These are phyloP conservation scores for Talaromyces nanjingensis DNA, from an alignment of 495 filamentous ascomycete genomes.

Conservation along the genomic window DNA sequence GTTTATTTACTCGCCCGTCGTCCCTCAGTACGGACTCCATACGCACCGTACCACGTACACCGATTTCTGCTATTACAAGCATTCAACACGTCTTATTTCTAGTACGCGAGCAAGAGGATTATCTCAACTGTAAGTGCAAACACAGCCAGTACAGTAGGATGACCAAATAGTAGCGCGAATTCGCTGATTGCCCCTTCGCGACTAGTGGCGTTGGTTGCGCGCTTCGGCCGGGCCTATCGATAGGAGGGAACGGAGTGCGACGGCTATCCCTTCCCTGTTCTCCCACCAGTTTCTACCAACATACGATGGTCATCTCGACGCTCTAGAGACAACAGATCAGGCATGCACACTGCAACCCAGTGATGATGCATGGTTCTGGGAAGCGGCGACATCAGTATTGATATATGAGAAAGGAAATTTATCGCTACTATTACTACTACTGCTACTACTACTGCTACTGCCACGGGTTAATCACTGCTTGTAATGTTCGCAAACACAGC, in stretches of 20 bases:
- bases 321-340: not conserved
- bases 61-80: not conserved
- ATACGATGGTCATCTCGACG: not conserved
- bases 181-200: constrained; percentile 11
- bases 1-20: not conserved
- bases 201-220: not conserved
- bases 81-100: not conserved
- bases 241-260: constrained; percentile 1
- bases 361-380: constrained; percentile 1
- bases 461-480: not conserved
- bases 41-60: not conserved
- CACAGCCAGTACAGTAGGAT: not conserved
- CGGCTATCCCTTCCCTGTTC: not conserved
- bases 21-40: not conserved
- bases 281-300: not conserved
- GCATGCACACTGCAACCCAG: not conserved
- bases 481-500: constrained; percentile 10
- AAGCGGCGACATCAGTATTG: not conserved
- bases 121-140: not conserved
- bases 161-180: not conserved
- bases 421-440: not conserved
- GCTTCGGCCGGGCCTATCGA: not conserved
- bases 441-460: not conserved
- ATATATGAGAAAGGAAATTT: not conserved
- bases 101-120: not conserved